phyloP scores from a whole-genome alignment of 768 basidiomycete species.

The Agaricus subrufescens region DNA sequence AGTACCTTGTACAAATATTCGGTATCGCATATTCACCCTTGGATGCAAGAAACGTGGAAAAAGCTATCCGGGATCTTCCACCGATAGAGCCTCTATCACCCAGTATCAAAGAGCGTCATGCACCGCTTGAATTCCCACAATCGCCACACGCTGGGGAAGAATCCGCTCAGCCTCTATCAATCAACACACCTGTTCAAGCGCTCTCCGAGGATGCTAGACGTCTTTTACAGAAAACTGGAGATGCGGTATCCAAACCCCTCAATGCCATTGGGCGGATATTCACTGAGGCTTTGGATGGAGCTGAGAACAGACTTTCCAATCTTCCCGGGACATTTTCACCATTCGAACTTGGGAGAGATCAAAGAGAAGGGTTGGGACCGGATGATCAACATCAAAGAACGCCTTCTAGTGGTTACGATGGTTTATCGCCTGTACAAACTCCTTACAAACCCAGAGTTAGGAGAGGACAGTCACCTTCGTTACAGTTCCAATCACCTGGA shows the following conservation, averaged over 20 bases:
- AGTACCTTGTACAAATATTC: constrained; percentile 10
- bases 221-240: constrained; percentile 86
- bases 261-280: constrained; percentile 86
- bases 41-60: constrained; percentile 42
- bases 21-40: not conserved
- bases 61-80: constrained; percentile 46
- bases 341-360: constrained; percentile 56
- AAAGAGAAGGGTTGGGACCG: constrained; percentile 17
- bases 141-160: constrained; percentile 79
- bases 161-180: constrained; percentile 73
- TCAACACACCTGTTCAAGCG: constrained; percentile 51
- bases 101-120: constrained; percentile 23
- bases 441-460: constrained; percentile 75
- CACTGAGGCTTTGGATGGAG: constrained; percentile 74
- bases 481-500: constrained; percentile 17
- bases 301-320: constrained; percentile 59
- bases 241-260: constrained; percentile 88
- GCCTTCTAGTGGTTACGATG: constrained; percentile 14
- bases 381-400: constrained; percentile 25
- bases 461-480: constrained; percentile 41
- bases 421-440: constrained; percentile 44
- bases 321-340: constrained; percentile 69
- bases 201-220: constrained; percentile 71
- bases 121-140: constrained; percentile 15
- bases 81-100: constrained; percentile 36